Evolutionary conservation across 768 basidiomycete species (phyloP).

Genomic region (Termitomyces sp.): DNA sequence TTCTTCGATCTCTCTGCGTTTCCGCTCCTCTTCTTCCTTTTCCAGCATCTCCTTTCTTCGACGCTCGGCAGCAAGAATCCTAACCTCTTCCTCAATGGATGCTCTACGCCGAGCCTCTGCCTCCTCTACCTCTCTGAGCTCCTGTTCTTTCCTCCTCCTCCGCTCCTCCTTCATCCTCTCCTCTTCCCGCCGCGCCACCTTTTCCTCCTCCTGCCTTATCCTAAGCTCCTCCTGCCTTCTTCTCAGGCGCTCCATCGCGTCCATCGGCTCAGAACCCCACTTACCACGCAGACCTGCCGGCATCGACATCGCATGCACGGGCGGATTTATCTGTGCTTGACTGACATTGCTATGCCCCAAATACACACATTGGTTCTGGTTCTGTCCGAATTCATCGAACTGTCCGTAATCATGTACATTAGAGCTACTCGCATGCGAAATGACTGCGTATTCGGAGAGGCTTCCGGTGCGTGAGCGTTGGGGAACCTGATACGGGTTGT

Average conservation of each 20-base stretch:
- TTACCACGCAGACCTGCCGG: constrained; percentile 26
- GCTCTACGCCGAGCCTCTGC: constrained; percentile 35
- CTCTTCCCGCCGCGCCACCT: constrained; percentile 41
- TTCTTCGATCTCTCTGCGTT: constrained; percentile 37
- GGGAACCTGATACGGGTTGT: constrained; percentile 3
- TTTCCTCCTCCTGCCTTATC: constrained; percentile 29
- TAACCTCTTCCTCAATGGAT: constrained; percentile 35
- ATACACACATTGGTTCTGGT: constrained; percentile 11
- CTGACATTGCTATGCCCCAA: not conserved
- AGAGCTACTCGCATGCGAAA: constrained; percentile 27
- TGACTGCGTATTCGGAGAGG: constrained; percentile 35
- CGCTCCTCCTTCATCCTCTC: constrained; percentile 31
- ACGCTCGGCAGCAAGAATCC: constrained; percentile 28
- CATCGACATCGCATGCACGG: constrained; percentile 9
- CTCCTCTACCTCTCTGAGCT: constrained; percentile 33
- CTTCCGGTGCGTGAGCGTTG: constrained; percentile 26
- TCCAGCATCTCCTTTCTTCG: constrained; percentile 33
- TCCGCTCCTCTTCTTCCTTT: constrained; percentile 41
- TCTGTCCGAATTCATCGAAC: constrained; percentile 12
- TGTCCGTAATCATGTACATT: constrained; percentile 20
- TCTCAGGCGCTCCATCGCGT: constrained; percentile 29
- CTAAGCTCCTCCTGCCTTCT: constrained; percentile 23
- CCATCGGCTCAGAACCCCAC: constrained; percentile 26
- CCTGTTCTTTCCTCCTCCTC: constrained; percentile 37
- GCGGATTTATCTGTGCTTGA: constrained; percentile 1